A percentile compares a stretch with the other conserved stretches of the same genome.
These are phyloP conservation scores for Podosphaera xanthii DNA, from an alignment of 2,329 filamentous ascomycete species.

Conservation along the genomic window DNA sequence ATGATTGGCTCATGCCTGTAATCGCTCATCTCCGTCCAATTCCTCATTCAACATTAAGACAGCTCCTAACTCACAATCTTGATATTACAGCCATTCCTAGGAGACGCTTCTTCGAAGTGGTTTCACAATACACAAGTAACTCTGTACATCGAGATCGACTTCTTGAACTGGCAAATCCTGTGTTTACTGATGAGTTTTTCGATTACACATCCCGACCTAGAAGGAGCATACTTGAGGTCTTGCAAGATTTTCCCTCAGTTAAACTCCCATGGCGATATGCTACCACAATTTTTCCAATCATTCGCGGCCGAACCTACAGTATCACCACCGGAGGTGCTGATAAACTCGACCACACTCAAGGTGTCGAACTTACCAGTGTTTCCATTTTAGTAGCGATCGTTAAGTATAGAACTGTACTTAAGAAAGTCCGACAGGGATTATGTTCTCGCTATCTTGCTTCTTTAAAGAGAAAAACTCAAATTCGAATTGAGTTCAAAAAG, in stretches of 20 bases:
- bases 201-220: constrained; percentile 86
- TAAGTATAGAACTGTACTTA: constrained; percentile 73
- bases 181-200: constrained; percentile 74
- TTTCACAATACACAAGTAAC: constrained; percentile 54
- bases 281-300: constrained; percentile 51
- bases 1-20: constrained; percentile 16
- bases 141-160: constrained; percentile 58
- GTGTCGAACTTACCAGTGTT: constrained; percentile 23
- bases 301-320: constrained; percentile 83
- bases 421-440: constrained; percentile 62
- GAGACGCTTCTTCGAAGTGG: constrained; percentile 59
- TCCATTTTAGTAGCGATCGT: constrained; percentile 72
- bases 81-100: constrained; percentile 81
- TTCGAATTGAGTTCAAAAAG: background rate
- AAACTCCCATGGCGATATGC: constrained; percentile 55
- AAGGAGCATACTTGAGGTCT: constrained; percentile 73
- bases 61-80: constrained; percentile 58
- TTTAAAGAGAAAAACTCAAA: constrained; percentile 6
- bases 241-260: constrained; percentile 73
- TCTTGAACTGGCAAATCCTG: constrained; percentile 57
- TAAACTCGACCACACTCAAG: constrained; percentile 6
- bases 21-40: constrained; percentile 15
- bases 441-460: constrained; percentile 68
- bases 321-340: constrained; percentile 49
- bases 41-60: constrained; percentile 32